phyloP scores from a whole-genome alignment of 805 yeast genomes.

The Saccharomycopsis sp. region DNA sequence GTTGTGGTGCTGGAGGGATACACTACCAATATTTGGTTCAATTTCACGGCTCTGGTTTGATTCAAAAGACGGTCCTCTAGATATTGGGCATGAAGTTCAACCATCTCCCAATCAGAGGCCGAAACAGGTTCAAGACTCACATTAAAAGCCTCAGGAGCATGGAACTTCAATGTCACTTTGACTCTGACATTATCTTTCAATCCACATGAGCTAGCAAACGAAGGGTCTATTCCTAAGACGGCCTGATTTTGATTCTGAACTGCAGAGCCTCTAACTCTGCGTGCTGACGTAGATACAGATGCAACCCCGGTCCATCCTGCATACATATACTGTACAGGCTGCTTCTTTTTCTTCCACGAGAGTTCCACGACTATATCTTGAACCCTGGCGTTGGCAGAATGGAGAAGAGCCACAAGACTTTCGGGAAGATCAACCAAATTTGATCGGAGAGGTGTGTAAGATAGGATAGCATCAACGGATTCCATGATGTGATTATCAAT shows the following conservation, averaged over 20 bases:
- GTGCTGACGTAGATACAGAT: constrained; percentile 22
- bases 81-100: constrained; percentile 71
- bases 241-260: constrained; percentile 5
- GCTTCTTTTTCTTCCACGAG: constrained; percentile 27
- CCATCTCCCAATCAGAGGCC: constrained; percentile 82
- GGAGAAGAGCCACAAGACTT: constrained; percentile 38
- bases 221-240: constrained; percentile 58
- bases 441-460: constrained; percentile 34
- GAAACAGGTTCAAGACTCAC: constrained; percentile 75
- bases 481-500: constrained; percentile 15
- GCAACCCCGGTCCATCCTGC: constrained; percentile 68
- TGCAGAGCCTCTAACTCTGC: constrained; percentile 22
- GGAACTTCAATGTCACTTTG: constrained; percentile 40
- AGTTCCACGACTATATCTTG: constrained; percentile 54
- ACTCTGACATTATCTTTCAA: constrained; percentile 38
- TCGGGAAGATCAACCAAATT: constrained; percentile 53
- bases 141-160: constrained; percentile 46
- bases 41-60: constrained; percentile 71
- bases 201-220: constrained; percentile 48
- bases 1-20: constrained; percentile 57
- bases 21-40: constrained; percentile 55
- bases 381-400: constrained; percentile 44
- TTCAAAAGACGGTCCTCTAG: constrained; percentile 69
- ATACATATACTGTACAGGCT: constrained; percentile 29
- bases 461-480: constrained; percentile 27